Base-by-base conservation (phyloP, 2,329 filamentous ascomycete species). In the Exophiala xenobiotica region DNA sequence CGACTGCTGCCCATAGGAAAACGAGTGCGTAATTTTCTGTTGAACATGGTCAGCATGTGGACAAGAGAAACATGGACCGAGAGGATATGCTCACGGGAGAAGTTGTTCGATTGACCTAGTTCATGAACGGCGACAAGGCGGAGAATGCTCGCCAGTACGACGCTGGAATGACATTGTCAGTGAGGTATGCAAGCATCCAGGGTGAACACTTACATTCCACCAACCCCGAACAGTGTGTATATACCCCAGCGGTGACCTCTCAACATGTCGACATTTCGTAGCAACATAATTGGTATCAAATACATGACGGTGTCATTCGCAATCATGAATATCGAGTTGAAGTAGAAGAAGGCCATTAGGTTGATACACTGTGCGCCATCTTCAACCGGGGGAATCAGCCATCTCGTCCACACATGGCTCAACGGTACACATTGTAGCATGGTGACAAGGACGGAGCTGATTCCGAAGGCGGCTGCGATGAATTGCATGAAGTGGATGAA, bases 401-500 rank as follows among this genome's bases (percentile, higher is more conserved):
- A 16, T 18, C 24, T 35, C 11, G 14, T 27, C 55, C 55, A 57
- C 5, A 51, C 45, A 11, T 35, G 26, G 27, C 33, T 48, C 27
- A 57, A 26, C 3, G 55, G 55, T 14, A 50, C 42, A 40, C 55
- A 57, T 35, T 57, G 55, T 23, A 54, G 16, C 24, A 54, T 29
- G 6, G 50, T 31, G 18, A 57, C 55, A 5, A 54, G n/a, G 1
- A 57, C 46, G 8, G 55, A 57, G 42, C 55, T 57, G 48, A 54
- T 51, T 20, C 55, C 55, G 27, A 57, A 57, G 6, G 23, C 37
- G 5, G 43, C 45, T 2, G 55, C 55, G 6, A 49, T 6, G 20
- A 54, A 31, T 23, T 57, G 55, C 55, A 57, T 54, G 19, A 52
- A 41, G 37, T 57, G 55, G 41, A 54, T 57, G 29, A 54, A 54